A percentile compares a stretch with the other conserved stretches of the same genome.
Conservation (phyloP, 495 filamentous ascomycete species). For the Hypoxylon fragiforme region DNA sequence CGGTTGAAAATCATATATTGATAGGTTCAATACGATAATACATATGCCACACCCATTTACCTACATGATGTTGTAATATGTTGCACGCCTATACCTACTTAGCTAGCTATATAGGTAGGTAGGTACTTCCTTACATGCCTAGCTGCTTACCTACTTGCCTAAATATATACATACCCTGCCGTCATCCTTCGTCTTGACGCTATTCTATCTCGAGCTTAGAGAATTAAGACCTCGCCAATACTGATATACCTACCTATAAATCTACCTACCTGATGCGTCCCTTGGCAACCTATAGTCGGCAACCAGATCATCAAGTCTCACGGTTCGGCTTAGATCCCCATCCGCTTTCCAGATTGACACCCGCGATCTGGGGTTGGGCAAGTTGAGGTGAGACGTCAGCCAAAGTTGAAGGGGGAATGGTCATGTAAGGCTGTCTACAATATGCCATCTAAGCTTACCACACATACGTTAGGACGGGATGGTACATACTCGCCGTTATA, state of each 20-base stretch:
- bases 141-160: neutral
- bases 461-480: constrained; percentile 14
- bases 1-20: no score
- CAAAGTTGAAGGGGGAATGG: constrained; percentile 25
- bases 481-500: constrained; percentile 18
- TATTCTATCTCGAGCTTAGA: neutral
- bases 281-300: constrained; percentile 17
- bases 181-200: neutral
- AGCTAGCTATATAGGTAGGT: no score
- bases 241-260: no score
- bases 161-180: constrained; percentile 5
- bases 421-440: constrained; percentile 24
- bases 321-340: constrained; percentile 30
- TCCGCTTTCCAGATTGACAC: constrained; percentile 21
- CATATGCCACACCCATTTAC: no score
- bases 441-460: constrained; percentile 25
- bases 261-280: constrained; percentile 6
- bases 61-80: no score
- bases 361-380: constrained; percentile 28
- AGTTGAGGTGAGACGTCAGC: constrained; percentile 24
- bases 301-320: constrained; percentile 14
- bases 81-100: no score
- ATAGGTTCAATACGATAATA: no score
- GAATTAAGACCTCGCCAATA: constrained; percentile 8
- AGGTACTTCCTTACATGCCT: no score